Percentiles rank a stretch among this genome's conserved stretches.
These are phyloP conservation scores for Neurospora sp. DNA, from an alignment of 2,329 filamentous ascomycete genomes.

Conservation along the genomic window DNA sequence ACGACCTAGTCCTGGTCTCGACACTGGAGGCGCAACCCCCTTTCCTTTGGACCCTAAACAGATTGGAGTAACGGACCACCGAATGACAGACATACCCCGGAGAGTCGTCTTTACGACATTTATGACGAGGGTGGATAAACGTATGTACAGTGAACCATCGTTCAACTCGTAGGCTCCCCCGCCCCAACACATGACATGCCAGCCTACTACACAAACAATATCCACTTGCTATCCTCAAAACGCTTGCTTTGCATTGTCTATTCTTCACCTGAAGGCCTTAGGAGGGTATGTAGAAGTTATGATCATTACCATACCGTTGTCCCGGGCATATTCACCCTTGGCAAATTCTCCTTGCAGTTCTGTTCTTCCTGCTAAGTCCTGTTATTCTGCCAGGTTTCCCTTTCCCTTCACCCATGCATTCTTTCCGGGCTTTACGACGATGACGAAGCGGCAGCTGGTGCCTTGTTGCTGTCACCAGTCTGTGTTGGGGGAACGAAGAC, in stretches of 20 bases:
- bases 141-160: background rate
- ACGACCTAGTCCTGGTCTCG: background rate
- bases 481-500: slow-evolving; percentile 19
- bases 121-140: background rate
- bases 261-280: background rate
- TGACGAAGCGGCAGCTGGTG: background rate
- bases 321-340: background rate
- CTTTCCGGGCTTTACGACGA: background rate
- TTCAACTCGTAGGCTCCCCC: background rate
- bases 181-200: background rate
- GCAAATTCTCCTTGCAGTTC: background rate
- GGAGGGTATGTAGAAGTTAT: background rate
- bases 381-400: background rate
- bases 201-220: background rate
- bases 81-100: background rate
- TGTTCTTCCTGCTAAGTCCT: background rate
- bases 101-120: background rate
- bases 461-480: background rate
- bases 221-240: background rate
- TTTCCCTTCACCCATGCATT: background rate
- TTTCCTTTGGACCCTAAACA: background rate
- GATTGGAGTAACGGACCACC: background rate
- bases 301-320: background rate
- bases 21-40: background rate
- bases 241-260: background rate